Percentiles rank a stretch among this genome's conserved stretches.
These are phyloP conservation scores for Rubus idaeus DNA, from an alignment of 306 rosid species.

Conservation along the genomic window DNA sequence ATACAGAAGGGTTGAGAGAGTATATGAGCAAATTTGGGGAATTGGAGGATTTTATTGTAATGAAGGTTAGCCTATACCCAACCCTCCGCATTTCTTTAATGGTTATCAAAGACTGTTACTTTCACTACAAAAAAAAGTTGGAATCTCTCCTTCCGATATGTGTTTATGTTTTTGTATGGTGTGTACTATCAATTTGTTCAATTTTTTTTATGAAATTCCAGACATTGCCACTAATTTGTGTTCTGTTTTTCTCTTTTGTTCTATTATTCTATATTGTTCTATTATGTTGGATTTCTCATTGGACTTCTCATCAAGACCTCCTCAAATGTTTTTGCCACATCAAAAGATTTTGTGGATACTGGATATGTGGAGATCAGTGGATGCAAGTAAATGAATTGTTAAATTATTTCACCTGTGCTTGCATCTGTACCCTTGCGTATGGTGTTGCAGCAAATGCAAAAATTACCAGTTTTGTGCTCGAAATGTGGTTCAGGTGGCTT, in stretches of 20 bases:
- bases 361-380: constrained; percentile 52
- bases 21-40: constrained; percentile 86
- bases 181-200: no score
- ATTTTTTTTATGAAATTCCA: no score
- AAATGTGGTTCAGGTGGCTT: constrained; percentile 97
- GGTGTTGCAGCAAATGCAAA: constrained; percentile 47
- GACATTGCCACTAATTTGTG: no score
- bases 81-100: no score
- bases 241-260: no score
- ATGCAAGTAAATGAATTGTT: constrained; percentile 51
- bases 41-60: constrained; percentile 82
- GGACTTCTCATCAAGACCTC: constrained; percentile 78
- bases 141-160: no score
- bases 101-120: no score
- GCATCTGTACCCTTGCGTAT: constrained; percentile 3
- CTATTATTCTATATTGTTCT: no score
- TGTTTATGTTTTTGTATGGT: no score
- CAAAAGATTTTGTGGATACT: constrained; percentile 69
- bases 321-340: constrained; percentile 82
- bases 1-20: constrained; percentile 75
- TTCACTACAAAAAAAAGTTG: no score
- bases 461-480: constrained; percentile 59
- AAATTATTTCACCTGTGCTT: neutral
- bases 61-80: constrained; percentile 62
- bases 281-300: constrained; percentile 63